Evolutionary conservation across 768 basidiomycete species (phyloP).

Genomic region (Phanerodontia chrysosporium): DNA sequence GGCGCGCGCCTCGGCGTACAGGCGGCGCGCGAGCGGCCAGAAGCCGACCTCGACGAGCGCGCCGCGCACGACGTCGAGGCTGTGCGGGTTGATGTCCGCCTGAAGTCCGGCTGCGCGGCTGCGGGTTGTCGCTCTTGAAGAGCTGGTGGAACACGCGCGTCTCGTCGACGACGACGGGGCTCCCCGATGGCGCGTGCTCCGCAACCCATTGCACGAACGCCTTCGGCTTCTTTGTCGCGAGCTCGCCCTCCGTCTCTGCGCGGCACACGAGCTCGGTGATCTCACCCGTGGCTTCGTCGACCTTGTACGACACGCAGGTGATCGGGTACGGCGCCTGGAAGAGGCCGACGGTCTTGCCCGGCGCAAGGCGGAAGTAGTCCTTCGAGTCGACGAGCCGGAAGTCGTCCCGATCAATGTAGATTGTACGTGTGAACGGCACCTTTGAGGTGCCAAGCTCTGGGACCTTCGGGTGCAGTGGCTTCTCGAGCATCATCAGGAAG

Average conservation of each 20-base stretch:
- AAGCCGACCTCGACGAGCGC: conserved; percentile 90
- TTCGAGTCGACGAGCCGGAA: conserved; percentile 88
- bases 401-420: conserved; percentile 92
- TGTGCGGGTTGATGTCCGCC: conserved; percentile 78
- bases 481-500: conserved; percentile 78
- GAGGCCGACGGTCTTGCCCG: conserved; percentile 94
- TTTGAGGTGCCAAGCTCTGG: conserved; percentile 78
- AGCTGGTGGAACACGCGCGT: conserved; percentile 88
- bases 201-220: conserved; percentile 98
- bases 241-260: conserved; percentile 60
- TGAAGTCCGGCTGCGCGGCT: conserved; percentile 65
- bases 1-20: conserved; percentile 57
- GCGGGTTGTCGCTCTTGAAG: conserved; percentile 89
- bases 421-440: conserved; percentile 80
- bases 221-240: conserved; percentile 72
- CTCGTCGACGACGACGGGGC: conserved; percentile 84
- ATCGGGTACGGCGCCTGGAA: conserved; percentile 92
- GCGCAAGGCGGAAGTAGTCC: conserved; percentile 96
- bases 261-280: conserved; percentile 77
- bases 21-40: conserved; percentile 72
- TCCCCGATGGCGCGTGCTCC: conserved; percentile 70
- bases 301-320: conserved; percentile 87
- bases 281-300: conserved; percentile 63
- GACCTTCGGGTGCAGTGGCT: conserved; percentile 91
- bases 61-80: conserved; percentile 72